phyloP scores from a whole-genome alignment of 1,139 yeast species.

The Yamadazyma epiphylla region DNA sequence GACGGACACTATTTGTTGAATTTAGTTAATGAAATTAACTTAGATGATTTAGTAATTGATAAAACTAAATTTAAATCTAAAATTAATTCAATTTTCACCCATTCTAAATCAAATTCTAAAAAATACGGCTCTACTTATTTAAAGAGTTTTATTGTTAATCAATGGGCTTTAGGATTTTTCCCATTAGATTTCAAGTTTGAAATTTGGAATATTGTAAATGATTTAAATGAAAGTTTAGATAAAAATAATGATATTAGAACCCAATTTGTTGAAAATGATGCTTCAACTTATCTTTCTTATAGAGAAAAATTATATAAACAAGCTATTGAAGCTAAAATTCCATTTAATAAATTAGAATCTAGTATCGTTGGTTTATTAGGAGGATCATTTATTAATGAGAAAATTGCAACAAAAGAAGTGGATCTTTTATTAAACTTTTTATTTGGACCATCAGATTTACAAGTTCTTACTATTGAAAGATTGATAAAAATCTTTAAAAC shows the following conservation, averaged over 20 bases:
- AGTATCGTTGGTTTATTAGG: slow-evolving; percentile 57
- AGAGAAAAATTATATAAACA: slow-evolving; percentile 43
- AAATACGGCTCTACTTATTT: slow-evolving; percentile 34
- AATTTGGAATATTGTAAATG: slow-evolving; percentile 28
- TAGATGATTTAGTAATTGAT: slow-evolving; percentile 31
- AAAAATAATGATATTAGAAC: slow-evolving; percentile 31
- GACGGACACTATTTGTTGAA: slow-evolving; percentile 53
- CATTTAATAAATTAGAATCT: slow-evolving; percentile 49
- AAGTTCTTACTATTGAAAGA: slow-evolving; percentile 52
- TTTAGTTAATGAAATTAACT: slow-evolving; percentile 25
- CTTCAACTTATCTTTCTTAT: slow-evolving; percentile 22
- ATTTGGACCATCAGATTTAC: slow-evolving; percentile 46
- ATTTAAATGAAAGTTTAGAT: slow-evolving; percentile 12
- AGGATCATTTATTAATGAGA: slow-evolving; percentile 20
- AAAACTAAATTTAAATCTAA: slow-evolving; percentile 21
- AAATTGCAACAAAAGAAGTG: slow-evolving; percentile 42
- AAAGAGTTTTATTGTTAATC: slow-evolving; percentile 39
- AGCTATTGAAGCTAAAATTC: slow-evolving; percentile 46
- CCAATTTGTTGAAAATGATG: slow-evolving; percentile 27
- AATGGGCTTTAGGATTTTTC: slow-evolving; percentile 34
- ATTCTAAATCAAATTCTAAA: slow-evolving; percentile 27
- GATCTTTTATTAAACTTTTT: slow-evolving; percentile 53
- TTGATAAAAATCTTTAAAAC: slow-evolving; percentile 51
- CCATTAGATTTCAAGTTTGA: slow-evolving; percentile 31
- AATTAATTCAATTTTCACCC: slow-evolving; percentile 27